A percentile compares a stretch with the other conserved stretches of the same genome.
Conservation (phyloP, 2,329 filamentous ascomycete species). For the Penicillium nordicum region DNA sequence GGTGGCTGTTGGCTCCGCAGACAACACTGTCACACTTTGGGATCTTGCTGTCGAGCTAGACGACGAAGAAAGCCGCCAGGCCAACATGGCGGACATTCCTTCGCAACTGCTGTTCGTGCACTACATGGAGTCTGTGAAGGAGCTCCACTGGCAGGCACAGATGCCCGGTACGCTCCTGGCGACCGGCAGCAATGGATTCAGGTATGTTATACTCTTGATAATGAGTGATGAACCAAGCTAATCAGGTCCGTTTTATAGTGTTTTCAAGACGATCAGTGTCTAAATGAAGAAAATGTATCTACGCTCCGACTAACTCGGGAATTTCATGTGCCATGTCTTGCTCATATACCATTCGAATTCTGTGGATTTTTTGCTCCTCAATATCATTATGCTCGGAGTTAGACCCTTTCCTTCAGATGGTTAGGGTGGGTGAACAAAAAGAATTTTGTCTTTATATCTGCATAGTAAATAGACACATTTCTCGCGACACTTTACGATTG, state of each 20-base stretch:
- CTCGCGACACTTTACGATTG: background rate
- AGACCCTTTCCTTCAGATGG: conserved; percentile 12
- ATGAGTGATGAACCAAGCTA: conserved; percentile 13
- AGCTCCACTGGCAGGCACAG: conserved; percentile 96
- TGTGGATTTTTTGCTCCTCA: conserved; percentile 17
- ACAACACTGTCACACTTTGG: conserved; percentile 94
- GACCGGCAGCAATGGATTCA: conserved; percentile 82
- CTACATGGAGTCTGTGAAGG: conserved; percentile 92
- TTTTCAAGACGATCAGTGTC: conserved; percentile 80
- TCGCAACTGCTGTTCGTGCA: conserved; percentile 95
- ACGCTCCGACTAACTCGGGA: conserved; percentile 13
- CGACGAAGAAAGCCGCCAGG: conserved; percentile 91
- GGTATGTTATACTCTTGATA: conserved; percentile 42
- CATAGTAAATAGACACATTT: conserved; percentile 10
- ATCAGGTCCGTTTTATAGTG: conserved; percentile 45
- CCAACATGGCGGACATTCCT: conserved; percentile 82
- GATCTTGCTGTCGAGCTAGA: conserved; percentile 95
- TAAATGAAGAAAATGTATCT: conserved; percentile 39
- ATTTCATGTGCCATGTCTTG: conserved; percentile 28
- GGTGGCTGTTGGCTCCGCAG: conserved; percentile 83
- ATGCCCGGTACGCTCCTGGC: conserved; percentile 86
- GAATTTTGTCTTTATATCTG: conserved; percentile 11
- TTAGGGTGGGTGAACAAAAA: conserved; percentile 16
- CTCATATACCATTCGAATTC: conserved; percentile 27
- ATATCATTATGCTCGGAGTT: conserved; percentile 18